phyloP scores from a whole-genome alignment of 192 early-diverging fungal genomes.

The Chytriomyces sp. region DNA sequence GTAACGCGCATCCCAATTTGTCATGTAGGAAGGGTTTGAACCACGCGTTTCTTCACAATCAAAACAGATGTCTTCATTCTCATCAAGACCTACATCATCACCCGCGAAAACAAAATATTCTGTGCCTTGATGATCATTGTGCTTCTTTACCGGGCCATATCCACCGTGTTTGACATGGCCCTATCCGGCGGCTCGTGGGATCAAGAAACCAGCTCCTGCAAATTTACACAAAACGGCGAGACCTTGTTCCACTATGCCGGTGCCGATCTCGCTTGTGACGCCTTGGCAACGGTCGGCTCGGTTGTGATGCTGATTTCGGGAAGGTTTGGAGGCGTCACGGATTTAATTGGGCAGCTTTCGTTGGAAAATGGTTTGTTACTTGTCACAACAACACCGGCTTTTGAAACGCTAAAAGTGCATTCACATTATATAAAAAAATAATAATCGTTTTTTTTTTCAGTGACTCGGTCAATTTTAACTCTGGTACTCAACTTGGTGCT shows the following conservation, averaged over 20 bases:
- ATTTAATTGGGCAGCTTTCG: no score
- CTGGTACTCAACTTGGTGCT: background rate
- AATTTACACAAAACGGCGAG: background rate
- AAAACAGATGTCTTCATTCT: conserved; percentile 5
- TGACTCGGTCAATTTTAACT: background rate
- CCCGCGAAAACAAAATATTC: background rate
- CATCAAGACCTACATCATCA: background rate
- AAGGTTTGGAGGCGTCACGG: no score
- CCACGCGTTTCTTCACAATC: no score
- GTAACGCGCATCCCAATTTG: no score
- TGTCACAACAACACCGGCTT: no score
- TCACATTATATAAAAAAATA: no score
- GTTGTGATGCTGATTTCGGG: background rate
- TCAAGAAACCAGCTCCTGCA: background rate
- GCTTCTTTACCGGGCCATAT: background rate
- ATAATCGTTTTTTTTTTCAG: no score
- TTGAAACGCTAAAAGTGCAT: background rate
- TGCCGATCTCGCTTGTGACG: background rate
- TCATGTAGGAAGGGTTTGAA: no score
- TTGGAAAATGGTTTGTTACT: no score
- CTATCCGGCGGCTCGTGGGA: background rate
- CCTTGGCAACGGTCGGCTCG: background rate
- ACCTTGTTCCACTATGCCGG: background rate
- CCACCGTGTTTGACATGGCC: background rate
- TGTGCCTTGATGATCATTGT: background rate